Conservation (phyloP, 2,329 filamentous ascomycete species). For the Trichophyton verrucosum region DNA sequence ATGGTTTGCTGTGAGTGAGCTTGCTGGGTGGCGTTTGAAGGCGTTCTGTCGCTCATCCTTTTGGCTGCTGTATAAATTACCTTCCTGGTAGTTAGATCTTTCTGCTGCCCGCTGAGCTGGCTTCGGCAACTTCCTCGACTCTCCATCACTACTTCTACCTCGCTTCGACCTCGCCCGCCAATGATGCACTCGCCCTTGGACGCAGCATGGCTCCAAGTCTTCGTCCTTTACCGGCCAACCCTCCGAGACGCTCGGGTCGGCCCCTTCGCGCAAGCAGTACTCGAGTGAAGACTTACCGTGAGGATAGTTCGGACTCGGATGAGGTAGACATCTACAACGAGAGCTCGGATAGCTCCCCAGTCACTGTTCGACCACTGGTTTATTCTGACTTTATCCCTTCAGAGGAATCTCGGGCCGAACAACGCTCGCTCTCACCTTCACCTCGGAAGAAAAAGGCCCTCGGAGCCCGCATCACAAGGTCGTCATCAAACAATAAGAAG, state of each 20-base stretch:
- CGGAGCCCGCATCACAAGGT: constrained; percentile 6
- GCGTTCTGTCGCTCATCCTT: too few relatives aligned
- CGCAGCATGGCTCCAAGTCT: constrained; percentile 22
- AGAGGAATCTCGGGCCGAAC: neutral
- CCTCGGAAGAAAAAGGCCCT: neutral
- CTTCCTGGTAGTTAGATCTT: too few relatives aligned
- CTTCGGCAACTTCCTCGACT: too few relatives aligned
- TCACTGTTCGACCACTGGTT: neutral
- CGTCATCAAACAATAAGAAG: constrained; percentile 8
- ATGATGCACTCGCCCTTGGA: neutral
- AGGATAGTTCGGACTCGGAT: constrained; percentile 25
- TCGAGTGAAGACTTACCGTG: constrained; percentile 27
- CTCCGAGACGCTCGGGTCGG: constrained; percentile 17
- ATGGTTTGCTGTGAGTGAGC: too few relatives aligned
- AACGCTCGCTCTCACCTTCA: neutral
- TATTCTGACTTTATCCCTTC: neutral
- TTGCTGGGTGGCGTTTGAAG: too few relatives aligned
- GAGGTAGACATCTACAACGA: constrained; percentile 9
- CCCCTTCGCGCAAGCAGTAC: constrained; percentile 27
- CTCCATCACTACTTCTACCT: constrained; percentile 30
- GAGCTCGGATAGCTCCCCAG: neutral
- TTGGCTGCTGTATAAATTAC: too few relatives aligned
- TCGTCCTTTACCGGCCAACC: constrained; percentile 12
- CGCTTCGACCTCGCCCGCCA: neutral
- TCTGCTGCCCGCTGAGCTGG: too few relatives aligned